These are phyloP conservation scores for Leersia perrieri DNA, from an alignment of 176 grass and related monocot genomes.

Conservation along the genomic window DNA sequence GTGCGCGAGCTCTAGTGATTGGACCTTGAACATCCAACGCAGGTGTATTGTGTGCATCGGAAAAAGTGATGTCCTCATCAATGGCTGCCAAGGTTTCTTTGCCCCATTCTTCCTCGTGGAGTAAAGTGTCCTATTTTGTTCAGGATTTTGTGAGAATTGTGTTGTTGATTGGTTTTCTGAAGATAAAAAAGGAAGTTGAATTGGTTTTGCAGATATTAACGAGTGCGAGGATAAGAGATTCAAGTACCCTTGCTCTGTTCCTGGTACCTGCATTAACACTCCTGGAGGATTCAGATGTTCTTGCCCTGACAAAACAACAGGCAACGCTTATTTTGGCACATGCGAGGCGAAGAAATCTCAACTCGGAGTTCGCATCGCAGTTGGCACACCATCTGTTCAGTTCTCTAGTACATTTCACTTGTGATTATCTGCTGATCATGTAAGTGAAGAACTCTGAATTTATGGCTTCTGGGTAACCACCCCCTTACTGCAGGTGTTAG, in stretches of 20 bases:
- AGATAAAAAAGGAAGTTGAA: not conserved
- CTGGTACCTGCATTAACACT: slow-evolving; percentile 40
- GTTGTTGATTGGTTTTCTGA: not conserved
- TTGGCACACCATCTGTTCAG: slow-evolving; percentile 13
- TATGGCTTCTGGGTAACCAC: not conserved
- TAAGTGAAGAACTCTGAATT: not conserved
- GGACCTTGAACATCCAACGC: too few species aligned
- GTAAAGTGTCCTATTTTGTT: not conserved
- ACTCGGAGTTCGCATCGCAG: slow-evolving; percentile 21
- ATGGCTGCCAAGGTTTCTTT: slow-evolving; percentile 49
- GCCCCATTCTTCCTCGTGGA: not conserved
- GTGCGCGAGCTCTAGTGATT: too few species aligned
- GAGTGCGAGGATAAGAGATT: slow-evolving; percentile 29
- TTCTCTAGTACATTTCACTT: not conserved
- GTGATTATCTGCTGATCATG: not conserved
- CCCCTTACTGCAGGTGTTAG: slow-evolving; percentile 5
- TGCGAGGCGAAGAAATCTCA: slow-evolving; percentile 23
- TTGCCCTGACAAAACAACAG: slow-evolving; percentile 31
- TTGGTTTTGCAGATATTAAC: slow-evolving; percentile 48
- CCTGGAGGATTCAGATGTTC: slow-evolving; percentile 38
- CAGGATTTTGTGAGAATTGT: not conserved
- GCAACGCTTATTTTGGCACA: slow-evolving; percentile 3
- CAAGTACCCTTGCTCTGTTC: slow-evolving; percentile 40
- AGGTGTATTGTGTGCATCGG: too few species aligned
- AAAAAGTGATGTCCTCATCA: too few species aligned